These are phyloP conservation scores for Geum urbanum DNA, from an alignment of 306 rosid species.

Conservation along the genomic window DNA sequence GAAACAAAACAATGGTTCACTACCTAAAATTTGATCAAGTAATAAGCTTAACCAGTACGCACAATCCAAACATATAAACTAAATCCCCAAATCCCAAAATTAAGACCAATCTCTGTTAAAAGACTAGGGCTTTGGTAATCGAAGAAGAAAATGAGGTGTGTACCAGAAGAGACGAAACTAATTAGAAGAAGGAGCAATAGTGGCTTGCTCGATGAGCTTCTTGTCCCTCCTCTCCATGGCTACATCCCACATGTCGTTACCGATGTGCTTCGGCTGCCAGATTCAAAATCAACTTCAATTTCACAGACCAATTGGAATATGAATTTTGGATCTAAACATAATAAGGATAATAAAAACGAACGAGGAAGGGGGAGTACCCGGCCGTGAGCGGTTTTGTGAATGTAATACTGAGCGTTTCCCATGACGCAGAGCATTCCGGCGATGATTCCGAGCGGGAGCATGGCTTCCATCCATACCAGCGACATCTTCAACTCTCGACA, in stretches of 20 bases:
- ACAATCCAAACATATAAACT: background rate
- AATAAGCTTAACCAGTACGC: background rate
- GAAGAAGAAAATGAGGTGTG: background rate
- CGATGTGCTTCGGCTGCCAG: constrained; percentile 87
- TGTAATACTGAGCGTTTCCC: constrained; percentile 86
- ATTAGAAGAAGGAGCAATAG: constrained; percentile 31
- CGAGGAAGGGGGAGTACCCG: constrained; percentile 35
- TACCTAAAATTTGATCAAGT: background rate
- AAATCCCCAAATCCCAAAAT: background rate
- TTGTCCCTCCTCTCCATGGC: constrained; percentile 98
- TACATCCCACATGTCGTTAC: constrained; percentile 90
- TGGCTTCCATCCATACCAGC: constrained; percentile 66
- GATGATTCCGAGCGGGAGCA: constrained; percentile 78
- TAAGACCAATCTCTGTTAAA: background rate
- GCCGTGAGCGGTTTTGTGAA: constrained; percentile 87
- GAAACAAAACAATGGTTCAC: background rate
- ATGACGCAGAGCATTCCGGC: constrained; percentile 85
- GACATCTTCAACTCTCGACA: constrained; percentile 33
- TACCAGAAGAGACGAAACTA: constrained; percentile 10
- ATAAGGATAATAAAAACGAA: too few species aligned
- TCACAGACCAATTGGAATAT: background rate
- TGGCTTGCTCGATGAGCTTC: constrained; percentile 57
- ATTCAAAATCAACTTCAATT: background rate
- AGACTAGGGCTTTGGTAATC: background rate
- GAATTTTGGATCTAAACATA: too few species aligned